Evolutionary conservation across 2,329 filamentous ascomycete species (phyloP).

Genomic region (Sclerotinia trifoliorum): DNA sequence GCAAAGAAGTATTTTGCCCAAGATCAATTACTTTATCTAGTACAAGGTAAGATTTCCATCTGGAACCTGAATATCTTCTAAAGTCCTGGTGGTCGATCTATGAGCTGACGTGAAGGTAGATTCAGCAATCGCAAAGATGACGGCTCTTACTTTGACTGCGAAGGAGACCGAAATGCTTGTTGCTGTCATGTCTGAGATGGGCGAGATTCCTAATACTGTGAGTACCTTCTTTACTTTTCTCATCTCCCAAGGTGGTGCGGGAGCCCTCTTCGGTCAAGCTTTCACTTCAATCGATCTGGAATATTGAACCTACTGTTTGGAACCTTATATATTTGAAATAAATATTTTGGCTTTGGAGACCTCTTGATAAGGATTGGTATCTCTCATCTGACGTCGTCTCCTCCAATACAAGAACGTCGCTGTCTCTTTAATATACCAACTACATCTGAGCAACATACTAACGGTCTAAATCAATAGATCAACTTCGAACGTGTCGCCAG

Average conservation of each 20-base stretch:
- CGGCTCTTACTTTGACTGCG: conserved; percentile 15
- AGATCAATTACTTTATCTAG: neutral
- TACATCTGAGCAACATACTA: neutral
- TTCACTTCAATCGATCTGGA: neutral
- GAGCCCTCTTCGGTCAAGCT: too few species aligned
- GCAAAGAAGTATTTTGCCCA: neutral
- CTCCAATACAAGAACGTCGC: too few species aligned
- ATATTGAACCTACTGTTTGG: neutral
- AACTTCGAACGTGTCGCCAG: conserved; percentile 45
- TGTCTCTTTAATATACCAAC: neutral
- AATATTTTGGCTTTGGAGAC: neutral
- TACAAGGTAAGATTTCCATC: neutral
- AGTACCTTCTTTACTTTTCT: neutral
- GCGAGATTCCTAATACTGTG: conserved; percentile 24
- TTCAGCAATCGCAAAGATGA: conserved; percentile 8
- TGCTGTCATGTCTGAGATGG: conserved; percentile 26
- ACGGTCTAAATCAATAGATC: conserved; percentile 31
- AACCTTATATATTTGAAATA: neutral
- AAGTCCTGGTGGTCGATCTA: neutral
- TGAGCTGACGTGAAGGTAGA: neutral
- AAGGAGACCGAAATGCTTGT: conserved; percentile 25
- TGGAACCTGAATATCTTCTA: neutral
- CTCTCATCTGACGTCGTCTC: neutral
- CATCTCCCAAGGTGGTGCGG: neutral
- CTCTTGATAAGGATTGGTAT: too few species aligned